Evolutionary conservation across 2,329 filamentous ascomycete species (phyloP), one percentile per base, ranked within the genome.

Genomic region (Plectosphaerella sp.): DNA sequence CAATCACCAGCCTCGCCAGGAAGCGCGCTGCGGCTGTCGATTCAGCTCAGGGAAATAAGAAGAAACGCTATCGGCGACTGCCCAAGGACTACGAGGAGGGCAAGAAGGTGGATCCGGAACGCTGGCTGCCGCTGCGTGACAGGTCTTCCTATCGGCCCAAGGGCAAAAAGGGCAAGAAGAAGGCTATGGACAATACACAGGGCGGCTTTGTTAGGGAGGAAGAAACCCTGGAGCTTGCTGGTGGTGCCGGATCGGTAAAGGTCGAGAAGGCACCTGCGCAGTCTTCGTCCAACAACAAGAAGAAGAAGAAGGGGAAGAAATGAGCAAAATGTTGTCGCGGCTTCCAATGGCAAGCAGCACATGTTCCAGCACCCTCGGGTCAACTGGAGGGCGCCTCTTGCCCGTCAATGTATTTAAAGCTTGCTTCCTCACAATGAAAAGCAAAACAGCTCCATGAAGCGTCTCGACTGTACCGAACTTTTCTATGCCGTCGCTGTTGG

Each of bases 61-160:
- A 79, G 54, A 84, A 82, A 64, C 81, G 79, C 62, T 75, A 79
- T 65, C 80, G 75, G 52, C 82, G 82, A 60, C 74, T 89, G 62
- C 88, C 88, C 33, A 90, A 89, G 70, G 80, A 86, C 62, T 89
- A 83, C 63, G 89, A 91, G 54, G 81, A 89, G 49, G 83, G 79
- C 60, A 95, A 91, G 76, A 86, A 84, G 58, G 82, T 89, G 35
- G 94, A 99, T 68, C 86, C 91, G 0, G 94, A 99, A 71, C 80
- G 94, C 57, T 99, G 94, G 94, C 72, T 99, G 54, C 93, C 94
- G 12, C 76, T 97, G 62, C 85, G 88, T 49, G 94, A 99, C 67
- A 82, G 94, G 52, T 94, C 89, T 61, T 89, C 84, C 41, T 99
- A 96, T 71, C 78, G 88, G 47, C 91, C 92, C 8, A 96, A 94